Evolutionary conservation across 495 filamentous ascomycete genomes (phyloP).

Genomic region (Articulospora tetracladia): DNA sequence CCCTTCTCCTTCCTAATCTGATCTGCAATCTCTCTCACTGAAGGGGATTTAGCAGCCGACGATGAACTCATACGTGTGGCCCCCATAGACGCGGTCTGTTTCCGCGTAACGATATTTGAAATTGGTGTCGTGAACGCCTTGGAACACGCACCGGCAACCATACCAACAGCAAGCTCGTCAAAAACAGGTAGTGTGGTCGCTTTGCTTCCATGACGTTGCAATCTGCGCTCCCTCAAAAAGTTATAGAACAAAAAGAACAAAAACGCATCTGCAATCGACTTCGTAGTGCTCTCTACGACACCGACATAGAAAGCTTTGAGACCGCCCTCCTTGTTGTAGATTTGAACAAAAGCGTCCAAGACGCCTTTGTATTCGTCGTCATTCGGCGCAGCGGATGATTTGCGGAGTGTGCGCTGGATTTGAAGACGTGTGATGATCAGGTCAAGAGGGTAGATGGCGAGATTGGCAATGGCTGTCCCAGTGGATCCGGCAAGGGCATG

Average conservation of each 20-base stretch:
- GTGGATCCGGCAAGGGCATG: conserved; percentile 80
- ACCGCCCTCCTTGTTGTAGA: conserved; percentile 68
- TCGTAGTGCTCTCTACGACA: conserved; percentile 64
- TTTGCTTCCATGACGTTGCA: conserved; percentile 36
- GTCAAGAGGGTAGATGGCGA: conserved; percentile 77
- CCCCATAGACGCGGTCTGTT: conserved; percentile 64
- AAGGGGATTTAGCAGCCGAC: conserved; percentile 22
- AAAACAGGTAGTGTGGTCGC: conserved; percentile 54
- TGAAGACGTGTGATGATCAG: conserved; percentile 84
- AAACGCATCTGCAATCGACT: conserved; percentile 72
- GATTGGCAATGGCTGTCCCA: conserved; percentile 76
- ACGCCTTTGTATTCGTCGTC: conserved; percentile 55
- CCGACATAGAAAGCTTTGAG: conserved; percentile 72
- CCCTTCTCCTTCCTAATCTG: conserved; percentile 70
- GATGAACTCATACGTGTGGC: conserved; percentile 7
- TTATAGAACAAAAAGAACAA: conserved; percentile 85
- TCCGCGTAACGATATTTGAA: conserved; percentile 77
- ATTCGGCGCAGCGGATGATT: conserved; percentile 24
- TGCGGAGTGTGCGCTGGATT: conserved; percentile 59
- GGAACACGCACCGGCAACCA: conserved; percentile 72
- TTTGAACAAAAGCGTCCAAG: conserved; percentile 65
- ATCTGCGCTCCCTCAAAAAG: conserved; percentile 59
- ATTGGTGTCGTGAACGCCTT: conserved; percentile 79
- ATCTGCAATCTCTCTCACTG: conserved; percentile 55
- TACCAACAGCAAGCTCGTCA: conserved; percentile 75